Percentiles rank a stretch among this genome's conserved stretches.
phyloP scores from a whole-genome alignment of 768 basidiomycete species.

The Leucogyrophana mollusca region DNA sequence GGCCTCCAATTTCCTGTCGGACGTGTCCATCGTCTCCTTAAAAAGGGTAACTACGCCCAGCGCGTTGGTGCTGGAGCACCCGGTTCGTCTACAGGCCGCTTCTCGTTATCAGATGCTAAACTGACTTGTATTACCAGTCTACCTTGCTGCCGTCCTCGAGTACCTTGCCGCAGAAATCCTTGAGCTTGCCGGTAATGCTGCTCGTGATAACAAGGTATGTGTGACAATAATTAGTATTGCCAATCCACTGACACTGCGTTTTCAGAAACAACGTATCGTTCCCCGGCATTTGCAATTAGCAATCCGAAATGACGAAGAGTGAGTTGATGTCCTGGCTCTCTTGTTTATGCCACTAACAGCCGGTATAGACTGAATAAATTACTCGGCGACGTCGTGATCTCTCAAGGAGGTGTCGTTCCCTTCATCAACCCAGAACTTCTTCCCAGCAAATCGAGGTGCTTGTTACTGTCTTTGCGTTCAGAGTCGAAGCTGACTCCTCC shows the following conservation, averaged over 20 bases:
- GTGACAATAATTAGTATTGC: not conserved
- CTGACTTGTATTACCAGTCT: conserved; percentile 45
- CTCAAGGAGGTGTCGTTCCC: conserved; percentile 86
- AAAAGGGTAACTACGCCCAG: conserved; percentile 85
- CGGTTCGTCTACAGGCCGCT: conserved; percentile 37
- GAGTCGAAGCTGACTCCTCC: conserved; percentile 4
- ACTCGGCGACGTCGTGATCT: conserved; percentile 84
- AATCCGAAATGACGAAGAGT: conserved; percentile 90
- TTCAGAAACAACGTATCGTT: conserved; percentile 91
- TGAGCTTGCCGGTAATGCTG: conserved; percentile 87
- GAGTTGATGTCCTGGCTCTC: conserved; percentile 14
- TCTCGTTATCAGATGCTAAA: not conserved
- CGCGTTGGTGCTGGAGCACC: conserved; percentile 90
- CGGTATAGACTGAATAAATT: conserved; percentile 65
- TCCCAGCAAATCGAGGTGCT: conserved; percentile 29
- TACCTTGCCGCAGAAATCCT: conserved; percentile 93
- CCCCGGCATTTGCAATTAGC: conserved; percentile 92
- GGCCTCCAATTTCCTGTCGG: conserved; percentile 87
- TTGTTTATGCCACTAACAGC: not conserved
- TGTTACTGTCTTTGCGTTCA: not conserved
- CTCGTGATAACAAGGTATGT: conserved; percentile 33
- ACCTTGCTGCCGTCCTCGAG: conserved; percentile 88
- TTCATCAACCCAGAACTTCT: conserved; percentile 50
- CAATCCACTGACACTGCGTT: too few species aligned
- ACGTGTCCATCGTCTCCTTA: conserved; percentile 88